These are phyloP conservation scores for Pseudonitzschia multistriata DNA, from an alignment of 108 stramenopile species.

Conservation along the genomic window DNA sequence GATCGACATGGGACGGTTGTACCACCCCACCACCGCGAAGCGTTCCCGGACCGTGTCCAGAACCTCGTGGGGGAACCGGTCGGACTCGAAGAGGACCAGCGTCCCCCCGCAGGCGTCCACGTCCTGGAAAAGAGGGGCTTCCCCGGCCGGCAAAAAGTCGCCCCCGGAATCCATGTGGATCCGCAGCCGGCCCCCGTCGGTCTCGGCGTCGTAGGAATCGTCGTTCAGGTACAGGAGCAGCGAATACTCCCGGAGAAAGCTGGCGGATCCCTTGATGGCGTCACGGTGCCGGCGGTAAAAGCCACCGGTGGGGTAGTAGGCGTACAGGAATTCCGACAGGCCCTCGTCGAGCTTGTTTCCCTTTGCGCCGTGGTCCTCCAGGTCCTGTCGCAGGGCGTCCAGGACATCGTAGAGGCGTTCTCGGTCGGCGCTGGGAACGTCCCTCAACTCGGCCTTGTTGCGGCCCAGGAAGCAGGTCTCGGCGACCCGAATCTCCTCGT, in stretches of 20 bases:
- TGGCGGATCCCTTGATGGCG: constrained; percentile 66
- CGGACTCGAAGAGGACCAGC: constrained; percentile 68
- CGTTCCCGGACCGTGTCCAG: constrained; percentile 64
- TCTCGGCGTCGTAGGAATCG: constrained; percentile 25
- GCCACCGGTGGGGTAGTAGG: constrained; percentile 75
- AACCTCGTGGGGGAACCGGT: constrained; percentile 76
- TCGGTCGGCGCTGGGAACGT: constrained; percentile 17
- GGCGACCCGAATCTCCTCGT: constrained; percentile 61
- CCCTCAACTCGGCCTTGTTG: constrained; percentile 21
- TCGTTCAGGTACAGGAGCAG: constrained; percentile 67
- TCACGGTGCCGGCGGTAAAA: constrained; percentile 78
- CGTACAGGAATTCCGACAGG: constrained; percentile 64
- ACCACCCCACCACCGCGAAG: constrained; percentile 81
- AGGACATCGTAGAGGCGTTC: constrained; percentile 48
- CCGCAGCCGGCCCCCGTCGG: constrained; percentile 65
- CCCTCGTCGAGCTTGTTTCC: constrained; percentile 31
- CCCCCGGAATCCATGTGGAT: constrained; percentile 69
- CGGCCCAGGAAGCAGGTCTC: constrained; percentile 70
- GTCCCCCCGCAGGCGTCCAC: constrained; percentile 68
- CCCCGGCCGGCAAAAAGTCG: constrained; percentile 39
- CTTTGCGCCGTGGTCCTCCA: constrained; percentile 20
- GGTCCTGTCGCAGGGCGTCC: constrained; percentile 45
- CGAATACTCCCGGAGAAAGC: constrained; percentile 58
- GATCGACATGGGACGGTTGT: neutral
- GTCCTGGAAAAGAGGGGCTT: constrained; percentile 55